phyloP scores from a whole-genome alignment of 768 basidiomycete genomes.

The Suillus discolor region DNA sequence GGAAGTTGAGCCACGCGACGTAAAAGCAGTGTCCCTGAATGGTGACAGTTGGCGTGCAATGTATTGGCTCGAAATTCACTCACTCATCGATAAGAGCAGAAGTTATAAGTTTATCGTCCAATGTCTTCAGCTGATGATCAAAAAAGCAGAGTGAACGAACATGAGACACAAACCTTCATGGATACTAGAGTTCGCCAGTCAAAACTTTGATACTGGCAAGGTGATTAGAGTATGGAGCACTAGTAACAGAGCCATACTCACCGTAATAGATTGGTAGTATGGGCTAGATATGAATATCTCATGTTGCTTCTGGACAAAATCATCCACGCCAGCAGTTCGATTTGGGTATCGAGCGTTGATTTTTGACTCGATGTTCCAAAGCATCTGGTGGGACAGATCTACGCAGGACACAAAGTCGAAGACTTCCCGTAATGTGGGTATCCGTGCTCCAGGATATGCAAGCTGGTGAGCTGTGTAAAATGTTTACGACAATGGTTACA shows the following conservation, averaged over 20 bases:
- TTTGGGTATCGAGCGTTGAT: slow-evolving; percentile 57
- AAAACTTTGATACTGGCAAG: slow-evolving; percentile 71
- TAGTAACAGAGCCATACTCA: slow-evolving; percentile 31
- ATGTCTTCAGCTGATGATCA: slow-evolving; percentile 36
- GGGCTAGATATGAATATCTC: slow-evolving; percentile 57
- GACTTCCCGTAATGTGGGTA: slow-evolving; percentile 73
- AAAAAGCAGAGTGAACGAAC: background rate
- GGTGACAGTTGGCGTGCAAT: slow-evolving; percentile 7
- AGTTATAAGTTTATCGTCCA: slow-evolving; percentile 54
- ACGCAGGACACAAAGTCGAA: slow-evolving; percentile 78
- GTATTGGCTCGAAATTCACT: slow-evolving; percentile 21
- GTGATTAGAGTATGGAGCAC: background rate
- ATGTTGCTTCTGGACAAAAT: slow-evolving; percentile 66
- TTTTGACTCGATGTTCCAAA: slow-evolving; percentile 83
- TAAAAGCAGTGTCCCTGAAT: slow-evolving; percentile 42
- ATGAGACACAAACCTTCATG: slow-evolving; percentile 58
- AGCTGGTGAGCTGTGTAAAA: slow-evolving; percentile 55
- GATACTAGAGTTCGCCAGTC: slow-evolving; percentile 76
- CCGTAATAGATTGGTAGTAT: slow-evolving; percentile 67
- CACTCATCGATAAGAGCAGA: slow-evolving; percentile 71
- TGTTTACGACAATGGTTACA: slow-evolving; percentile 8
- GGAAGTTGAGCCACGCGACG: slow-evolving; percentile 46
- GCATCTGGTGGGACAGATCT: slow-evolving; percentile 60
- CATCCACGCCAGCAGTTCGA: slow-evolving; percentile 53
- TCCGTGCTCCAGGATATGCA: slow-evolving; percentile 66